Base-by-base conservation (phyloP, 352 stramenopile species). In the Phytophthora pseudosyringae region DNA sequence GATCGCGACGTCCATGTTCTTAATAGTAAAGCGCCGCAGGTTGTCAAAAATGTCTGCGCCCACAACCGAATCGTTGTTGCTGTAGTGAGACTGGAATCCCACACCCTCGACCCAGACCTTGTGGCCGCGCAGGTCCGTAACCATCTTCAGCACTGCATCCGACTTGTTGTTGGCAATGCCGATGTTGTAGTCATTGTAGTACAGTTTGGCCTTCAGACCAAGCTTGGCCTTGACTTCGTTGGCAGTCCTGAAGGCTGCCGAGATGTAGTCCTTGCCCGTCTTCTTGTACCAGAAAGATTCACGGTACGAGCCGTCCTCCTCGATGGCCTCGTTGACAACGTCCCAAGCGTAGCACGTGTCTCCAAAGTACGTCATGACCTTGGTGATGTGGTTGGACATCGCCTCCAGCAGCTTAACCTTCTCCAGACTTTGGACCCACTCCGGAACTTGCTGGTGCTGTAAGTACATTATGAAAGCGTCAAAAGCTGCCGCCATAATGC, bases 201-300 rank as follows among this genome's bases (percentile, higher is more conserved):
- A 71, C 18, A 75, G 28, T 48, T 39, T 51, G n/a, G 45, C 31
- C 35, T 53, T 46, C 10, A 75, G 40, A 4, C 58, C 57, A 18
- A 75, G 61, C n/a, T 72, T 46, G 12, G 33, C 31, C 63, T 75
- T 78, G 36, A 75, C 65, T 44, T 59, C 52, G 28, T 64, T 71
- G 21, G 70, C 70, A 46, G 70, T 69, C 16, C 64, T 64, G 56
- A 67, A 78, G 21, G 70, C 70, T 7, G 47, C 44, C 10, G 41
- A 35, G 36, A 78, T 75, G 52, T 75, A 78, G 9, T 78, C 70
- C 21, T 64, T 67, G 31, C 70, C 70, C 4, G 57, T 69, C 66
- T 72, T 75, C 29, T 73, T 69, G 56, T 72, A 78, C 70, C 70
- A 78, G 25, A 78, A 77, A 1, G 69, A 77, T 40, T 70, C 32